Base-by-base conservation (phyloP, 2,329 filamentous ascomycete genomes). In the Penicillium sp. region DNA sequence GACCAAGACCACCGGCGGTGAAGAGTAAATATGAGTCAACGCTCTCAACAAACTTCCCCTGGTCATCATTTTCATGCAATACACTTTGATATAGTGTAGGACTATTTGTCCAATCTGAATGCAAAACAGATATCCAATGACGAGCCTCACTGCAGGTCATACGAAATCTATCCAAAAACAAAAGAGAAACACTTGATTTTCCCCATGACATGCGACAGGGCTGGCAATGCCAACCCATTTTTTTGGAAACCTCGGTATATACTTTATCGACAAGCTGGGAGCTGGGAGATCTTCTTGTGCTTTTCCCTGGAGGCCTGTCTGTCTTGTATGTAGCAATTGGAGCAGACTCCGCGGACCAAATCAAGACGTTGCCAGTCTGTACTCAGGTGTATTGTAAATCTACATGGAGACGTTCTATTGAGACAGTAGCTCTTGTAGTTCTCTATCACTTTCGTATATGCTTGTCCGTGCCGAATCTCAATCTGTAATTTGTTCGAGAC, bases 1-100 rank as follows among this genome's bases (percentile, higher is more conserved):
- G 84, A 49, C 55, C 54, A 81, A 89, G 82, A 64, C 72, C 41
- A 69, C 75, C 71, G 51, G 71, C 4, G 73, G 69, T 47, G 74
- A 78, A 21, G 75, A 79, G 70, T 80, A 77, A 70, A 70, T 57
- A 38, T 27, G 75, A 79, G 69, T 79, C 75, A 69, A 70, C 53
- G 17, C 47, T 56, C 54, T 54, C 48, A 43, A 59, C 59, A 51
- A 58, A 62, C 49, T 53, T 57, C 47, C 40, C 54, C 58, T 62
- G 51, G 47, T 59, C 59, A 63, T 62, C 57, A 41, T 47, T 53
- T 57, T 61, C 59, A 51, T 61, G 57, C 57, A 60, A 59, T 58
- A 54, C 59, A 57, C 57, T 62, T 58, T 50, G 59, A 65, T 54
- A 55, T 61, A 52, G 54, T 56, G 50, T 60, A 61, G 62, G 61